Evolutionary conservation across 192 early-diverging fungal genomes (phyloP).

Genomic region (Mycoemilia scoparia): DNA sequence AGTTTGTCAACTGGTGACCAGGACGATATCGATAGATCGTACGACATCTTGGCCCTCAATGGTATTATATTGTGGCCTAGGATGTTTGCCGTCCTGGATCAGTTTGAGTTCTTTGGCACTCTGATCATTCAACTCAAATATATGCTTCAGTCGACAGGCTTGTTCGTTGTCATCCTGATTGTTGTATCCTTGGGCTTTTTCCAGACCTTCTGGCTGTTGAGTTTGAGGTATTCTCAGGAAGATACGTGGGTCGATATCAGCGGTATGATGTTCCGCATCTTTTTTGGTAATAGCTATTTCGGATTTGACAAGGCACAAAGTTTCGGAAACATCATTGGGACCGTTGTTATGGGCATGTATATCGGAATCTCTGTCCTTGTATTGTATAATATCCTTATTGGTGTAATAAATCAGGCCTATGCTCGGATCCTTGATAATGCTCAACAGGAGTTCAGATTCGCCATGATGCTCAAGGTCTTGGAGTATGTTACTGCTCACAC

Average conservation of each 20-base stretch:
- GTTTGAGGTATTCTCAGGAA: too few species aligned
- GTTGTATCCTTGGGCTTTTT: slow-evolving; percentile 19
- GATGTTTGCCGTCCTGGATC: slow-evolving; percentile 16
- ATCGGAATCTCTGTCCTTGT: slow-evolving; percentile 23
- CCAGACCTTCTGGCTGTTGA: slow-evolving; percentile 17
- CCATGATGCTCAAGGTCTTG: slow-evolving; percentile 12
- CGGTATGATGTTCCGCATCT: slow-evolving; percentile 18
- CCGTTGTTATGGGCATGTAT: slow-evolving; percentile 15
- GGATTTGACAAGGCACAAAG: slow-evolving; percentile 18
- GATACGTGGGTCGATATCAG: too few species aligned
- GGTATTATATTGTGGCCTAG: slow-evolving; percentile 21
- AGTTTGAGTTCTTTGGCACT: slow-evolving; percentile 21
- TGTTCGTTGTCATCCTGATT: slow-evolving; percentile 18
- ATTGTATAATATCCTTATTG: slow-evolving; percentile 21
- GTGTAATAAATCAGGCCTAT: slow-evolving; percentile 23
- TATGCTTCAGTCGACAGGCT: slow-evolving; percentile 14
- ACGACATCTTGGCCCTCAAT: slow-evolving; percentile 17
- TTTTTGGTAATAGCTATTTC: slow-evolving; percentile 15
- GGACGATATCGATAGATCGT: slow-evolving; percentile 16
- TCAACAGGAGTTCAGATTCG: slow-evolving; percentile 18
- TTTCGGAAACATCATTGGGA: slow-evolving; percentile 15
- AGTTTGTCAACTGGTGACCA: slow-evolving; percentile 10
- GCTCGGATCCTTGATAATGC: slow-evolving; percentile 15
- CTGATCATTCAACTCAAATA: slow-evolving; percentile 18
- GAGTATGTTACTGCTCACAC: slow-evolving; percentile 19